These are phyloP conservation scores for Colletotrichum incanum DNA, from an alignment of 2,329 filamentous ascomycete genomes.

Conservation along the genomic window DNA sequence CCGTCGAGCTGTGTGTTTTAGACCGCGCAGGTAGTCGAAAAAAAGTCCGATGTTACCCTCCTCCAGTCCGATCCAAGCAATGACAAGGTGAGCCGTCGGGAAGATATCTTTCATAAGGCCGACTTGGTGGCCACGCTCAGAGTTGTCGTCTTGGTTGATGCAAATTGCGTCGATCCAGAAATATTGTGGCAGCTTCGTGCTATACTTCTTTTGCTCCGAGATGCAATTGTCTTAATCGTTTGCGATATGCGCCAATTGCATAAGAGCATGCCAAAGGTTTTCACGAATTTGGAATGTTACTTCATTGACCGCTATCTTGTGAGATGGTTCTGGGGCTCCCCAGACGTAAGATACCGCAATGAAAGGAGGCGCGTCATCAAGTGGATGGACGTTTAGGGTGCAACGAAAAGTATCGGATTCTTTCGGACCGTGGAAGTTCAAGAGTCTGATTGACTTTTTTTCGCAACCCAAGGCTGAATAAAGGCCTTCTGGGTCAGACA, in stretches of 20 bases:
- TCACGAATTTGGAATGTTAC: not conserved
- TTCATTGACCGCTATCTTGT: not conserved
- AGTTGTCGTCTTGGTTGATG: conserved; percentile 56
- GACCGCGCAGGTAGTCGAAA: conserved; percentile 16
- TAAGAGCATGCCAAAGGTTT: conserved; percentile 23
- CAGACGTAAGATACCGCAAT: conserved; percentile 48
- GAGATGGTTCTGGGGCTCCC: conserved; percentile 35
- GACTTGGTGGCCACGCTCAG: conserved; percentile 56
- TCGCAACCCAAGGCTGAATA: not conserved
- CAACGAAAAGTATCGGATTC: not conserved
- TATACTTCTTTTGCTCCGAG: conserved; percentile 7
- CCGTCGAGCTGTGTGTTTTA: conserved; percentile 48
- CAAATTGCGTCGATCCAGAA: conserved; percentile 60
- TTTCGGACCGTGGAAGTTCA: not conserved
- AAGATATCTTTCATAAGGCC: conserved; percentile 57
- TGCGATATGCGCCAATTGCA: not conserved
- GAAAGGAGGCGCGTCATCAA: conserved; percentile 41
- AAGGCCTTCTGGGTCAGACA: not conserved
- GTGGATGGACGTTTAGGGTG: not conserved
- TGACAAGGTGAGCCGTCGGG: conserved; percentile 51
- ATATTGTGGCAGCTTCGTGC: not conserved
- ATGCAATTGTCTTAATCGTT: not conserved
- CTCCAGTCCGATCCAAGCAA: conserved; percentile 54
- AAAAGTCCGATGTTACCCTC: conserved; percentile 7
- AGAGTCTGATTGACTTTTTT: conserved; percentile 14